phyloP scores from a whole-genome alignment of 116 monocot genomes.

The Phalaenopsis hybrid region DNA sequence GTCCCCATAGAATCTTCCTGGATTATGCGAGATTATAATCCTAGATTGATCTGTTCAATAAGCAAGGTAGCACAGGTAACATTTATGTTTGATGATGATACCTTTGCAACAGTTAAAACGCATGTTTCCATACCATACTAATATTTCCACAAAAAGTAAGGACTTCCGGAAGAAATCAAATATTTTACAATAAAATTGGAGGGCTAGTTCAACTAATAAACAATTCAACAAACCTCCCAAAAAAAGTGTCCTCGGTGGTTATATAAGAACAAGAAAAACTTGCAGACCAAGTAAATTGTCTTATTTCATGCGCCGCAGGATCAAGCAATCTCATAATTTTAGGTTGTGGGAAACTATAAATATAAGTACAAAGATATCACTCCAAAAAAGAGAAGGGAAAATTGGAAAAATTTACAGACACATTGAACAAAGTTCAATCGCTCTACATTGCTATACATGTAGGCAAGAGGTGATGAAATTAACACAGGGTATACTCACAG shows the following conservation, averaged over 20 bases:
- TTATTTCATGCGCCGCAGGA: slow-evolving; percentile 6
- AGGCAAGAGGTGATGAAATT: slow-evolving; percentile 22
- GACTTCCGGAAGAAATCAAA: background rate
- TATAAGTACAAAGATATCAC: background rate
- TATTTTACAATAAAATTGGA: background rate
- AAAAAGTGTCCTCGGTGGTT: background rate
- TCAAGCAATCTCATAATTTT: background rate
- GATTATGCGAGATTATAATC: too few species aligned
- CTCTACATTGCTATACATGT: slow-evolving; percentile 28
- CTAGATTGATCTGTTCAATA: too few species aligned
- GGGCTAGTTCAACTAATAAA: background rate
- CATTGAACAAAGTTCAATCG: slow-evolving; percentile 11
- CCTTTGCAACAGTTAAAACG: background rate
- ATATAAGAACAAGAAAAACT: background rate
- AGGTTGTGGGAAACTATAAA: background rate
- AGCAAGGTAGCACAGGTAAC: background rate
- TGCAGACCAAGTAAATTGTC: background rate
- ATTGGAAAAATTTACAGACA: slow-evolving; percentile 17
- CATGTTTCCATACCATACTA: background rate
- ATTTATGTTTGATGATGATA: background rate
- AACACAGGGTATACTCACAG: slow-evolving; percentile 40
- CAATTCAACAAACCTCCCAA: background rate
- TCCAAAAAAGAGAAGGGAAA: background rate
- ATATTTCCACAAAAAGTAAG: too few species aligned
- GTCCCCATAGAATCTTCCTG: too few species aligned